A percentile compares a stretch with the other conserved stretches of the same genome.
Conservation (phyloP, 163 green algal genomes). For the Smithsoniella earleae region DNA sequence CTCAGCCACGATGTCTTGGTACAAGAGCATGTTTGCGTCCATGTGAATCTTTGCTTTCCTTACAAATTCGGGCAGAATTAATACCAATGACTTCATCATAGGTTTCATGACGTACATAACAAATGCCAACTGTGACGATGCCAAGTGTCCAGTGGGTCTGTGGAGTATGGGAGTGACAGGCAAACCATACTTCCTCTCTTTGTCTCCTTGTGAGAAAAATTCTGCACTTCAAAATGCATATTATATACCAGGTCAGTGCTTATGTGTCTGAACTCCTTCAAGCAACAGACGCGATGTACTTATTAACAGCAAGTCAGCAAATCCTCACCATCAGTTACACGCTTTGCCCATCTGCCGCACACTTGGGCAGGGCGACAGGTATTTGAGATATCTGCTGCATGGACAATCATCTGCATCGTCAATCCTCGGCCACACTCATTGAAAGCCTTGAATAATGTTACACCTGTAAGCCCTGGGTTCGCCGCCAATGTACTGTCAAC, state of each 20-base stretch:
- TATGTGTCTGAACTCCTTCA: too few species aligned
- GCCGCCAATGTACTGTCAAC: conserved; percentile 35
- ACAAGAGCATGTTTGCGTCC: conserved; percentile 12
- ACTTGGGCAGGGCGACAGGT: conserved; percentile 58
- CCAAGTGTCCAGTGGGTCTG: conserved; percentile 3
- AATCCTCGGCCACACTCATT: conserved; percentile 45
- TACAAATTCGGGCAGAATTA: conserved; percentile 19
- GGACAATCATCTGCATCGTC: conserved; percentile 59
- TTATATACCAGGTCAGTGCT: too few species aligned
- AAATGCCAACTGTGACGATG: conserved; percentile 17
- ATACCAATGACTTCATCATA: conserved; percentile 27
- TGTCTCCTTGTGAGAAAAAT: conserved; percentile 28
- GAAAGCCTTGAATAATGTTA: conserved; percentile 35
- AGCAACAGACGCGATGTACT: too few species aligned
- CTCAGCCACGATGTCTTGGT: conserved; percentile 12
- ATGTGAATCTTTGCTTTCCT: neutral
- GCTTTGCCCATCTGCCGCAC: conserved; percentile 55
- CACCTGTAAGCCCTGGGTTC: conserved; percentile 21
- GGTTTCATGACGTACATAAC: conserved; percentile 29
- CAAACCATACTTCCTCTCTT: conserved; percentile 27
- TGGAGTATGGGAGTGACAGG: conserved; percentile 25
- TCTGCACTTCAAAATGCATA: neutral
- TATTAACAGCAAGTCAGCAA: too few species aligned
- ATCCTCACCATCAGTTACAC: conserved; percentile 16
- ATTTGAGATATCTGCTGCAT: conserved; percentile 78